Base-by-base conservation (phyloP, 805 yeast genomes). In the Nakazawaea pomicola region DNA sequence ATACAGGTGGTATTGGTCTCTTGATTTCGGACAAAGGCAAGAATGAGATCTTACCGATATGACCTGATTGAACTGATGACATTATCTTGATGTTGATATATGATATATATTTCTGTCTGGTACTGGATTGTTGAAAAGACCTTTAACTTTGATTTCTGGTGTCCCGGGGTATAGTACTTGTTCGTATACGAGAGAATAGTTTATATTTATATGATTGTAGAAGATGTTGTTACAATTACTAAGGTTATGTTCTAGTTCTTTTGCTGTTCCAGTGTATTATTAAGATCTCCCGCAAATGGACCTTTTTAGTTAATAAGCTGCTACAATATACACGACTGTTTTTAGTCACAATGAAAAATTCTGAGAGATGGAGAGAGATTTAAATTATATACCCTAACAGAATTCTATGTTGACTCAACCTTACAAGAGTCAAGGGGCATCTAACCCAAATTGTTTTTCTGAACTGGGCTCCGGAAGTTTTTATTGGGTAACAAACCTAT, bases 1-100 rank as follows among this genome's bases (percentile, higher is more conserved):
- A 64, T 1, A 84, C 95, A 0, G 96, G 96, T 19, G 89, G 83
- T 23, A 87, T 87, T 8, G 96, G 96, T 46, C 96, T 68, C 38
- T 76, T 69, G 48, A 88, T 88, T 46, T 78, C 72, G 4, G 67
- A 59, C 16, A 87, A 62, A 2, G 95, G 95, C 8, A 87, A 67
- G 40, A 72, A 76, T 10, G 75, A 70, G 9, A 74, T 67, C 44
- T 71, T 74, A 23, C 60, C 60, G 7, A 81, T 54, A 30, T 67
- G 64, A 6, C 77, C 65, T 7, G 90, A 71, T 64, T 86, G 95
- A 33, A 85, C 61, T 0, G 93, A 33, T 11, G 35, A 83, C 87
- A 80, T 80, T 20, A 29, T 55, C n/a, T n/a, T n/a, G n/a, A n/a
- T n/a, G n/a, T n/a, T n/a, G n/a, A n/a, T n/a, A n/a, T n/a, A n/a